Evolutionary conservation across 2,329 filamentous ascomycete genomes (phyloP), one percentile per base, ranked within the genome.

Genomic region (Pezicula carpinea): DNA sequence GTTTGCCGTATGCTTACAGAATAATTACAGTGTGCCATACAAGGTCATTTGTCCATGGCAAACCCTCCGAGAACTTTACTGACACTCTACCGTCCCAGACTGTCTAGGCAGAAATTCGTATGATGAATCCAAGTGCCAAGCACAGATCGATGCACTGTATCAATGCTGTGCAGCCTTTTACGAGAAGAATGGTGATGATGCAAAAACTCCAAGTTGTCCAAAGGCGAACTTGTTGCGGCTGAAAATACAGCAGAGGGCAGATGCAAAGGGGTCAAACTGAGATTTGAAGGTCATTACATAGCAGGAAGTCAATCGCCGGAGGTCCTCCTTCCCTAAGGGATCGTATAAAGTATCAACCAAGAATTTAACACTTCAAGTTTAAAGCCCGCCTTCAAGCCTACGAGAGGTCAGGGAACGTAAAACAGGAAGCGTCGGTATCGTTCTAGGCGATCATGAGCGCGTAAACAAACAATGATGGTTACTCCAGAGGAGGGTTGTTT

Each of bases 361-460:
- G 46, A 52, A 57, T 75, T 70, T 75, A 59, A 66, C 69, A 66
- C 69, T 70, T 65, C 65, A 69, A 62, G 69, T 76, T 71, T 73
- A 62, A 64, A 67, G 75, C 74, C 70, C 72, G 66, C 69, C 70
- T 64, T 74, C 72, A 74, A 72, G 68, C 71, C 69, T 69, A 70
- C 66, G 64, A 70, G 66, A 66, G 72, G 68, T 79, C 73, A 76
- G 83, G 81, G 70, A 83, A 87, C 82, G 76, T 75, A 71, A 29
- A 75, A 79, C 74, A 83, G 80, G 79, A 79, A 86, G 82, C 80
- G 83, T 76, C 74, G 70, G 69, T 74, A 75, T 80, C 75, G 66
- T 87, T 88, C 95, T 89, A 86, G 92, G 87, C 87, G 77, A 87
- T 90, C 89, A 84, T 91, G 90, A 99, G 93, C 93, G 89, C 92